Conservation (phyloP, 2,329 filamentous ascomycete genomes). For the Coniella lustricola region DNA sequence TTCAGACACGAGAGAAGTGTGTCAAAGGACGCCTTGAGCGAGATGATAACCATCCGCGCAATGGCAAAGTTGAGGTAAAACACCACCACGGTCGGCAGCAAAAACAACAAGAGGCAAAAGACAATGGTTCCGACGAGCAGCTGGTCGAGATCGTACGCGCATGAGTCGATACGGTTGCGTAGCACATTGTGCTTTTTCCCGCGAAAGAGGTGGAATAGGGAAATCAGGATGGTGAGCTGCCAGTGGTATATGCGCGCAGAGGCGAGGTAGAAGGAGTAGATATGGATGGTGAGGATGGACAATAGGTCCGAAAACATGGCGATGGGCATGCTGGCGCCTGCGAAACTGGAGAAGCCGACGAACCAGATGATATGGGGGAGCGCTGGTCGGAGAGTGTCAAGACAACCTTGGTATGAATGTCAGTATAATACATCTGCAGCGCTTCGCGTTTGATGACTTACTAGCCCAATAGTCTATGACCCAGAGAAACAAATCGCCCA, state of each 20-base stretch:
- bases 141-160: conserved; percentile 97
- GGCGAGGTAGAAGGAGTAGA: conserved; percentile 96
- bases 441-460: conserved; percentile 33
- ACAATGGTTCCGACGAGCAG: conserved; percentile 92
- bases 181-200: conserved; percentile 97
- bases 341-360: conserved; percentile 90
- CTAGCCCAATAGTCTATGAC: conserved; percentile 97
- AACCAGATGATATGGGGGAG: conserved; percentile 86
- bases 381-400: conserved; percentile 67
- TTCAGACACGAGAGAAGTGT: conserved; percentile 90
- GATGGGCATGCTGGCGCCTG: conserved; percentile 93
- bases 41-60: conserved; percentile 91
- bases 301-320: conserved; percentile 91
- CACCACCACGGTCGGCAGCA: conserved; percentile 88
- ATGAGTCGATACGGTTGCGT: conserved; percentile 95
- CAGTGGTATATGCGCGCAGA: conserved; percentile 97
- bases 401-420: conserved; percentile 53
- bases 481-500: conserved; percentile 94
- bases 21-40: conserved; percentile 83
- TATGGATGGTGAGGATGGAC: conserved; percentile 86
- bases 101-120: conserved; percentile 90
- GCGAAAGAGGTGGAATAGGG: conserved; percentile 96
- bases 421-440: conserved; percentile 13
- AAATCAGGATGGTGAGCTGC: conserved; percentile 94
- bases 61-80: conserved; percentile 96